Evolutionary conservation across 495 filamentous ascomycete genomes (phyloP).

Genomic region (Neurospora sp.): DNA sequence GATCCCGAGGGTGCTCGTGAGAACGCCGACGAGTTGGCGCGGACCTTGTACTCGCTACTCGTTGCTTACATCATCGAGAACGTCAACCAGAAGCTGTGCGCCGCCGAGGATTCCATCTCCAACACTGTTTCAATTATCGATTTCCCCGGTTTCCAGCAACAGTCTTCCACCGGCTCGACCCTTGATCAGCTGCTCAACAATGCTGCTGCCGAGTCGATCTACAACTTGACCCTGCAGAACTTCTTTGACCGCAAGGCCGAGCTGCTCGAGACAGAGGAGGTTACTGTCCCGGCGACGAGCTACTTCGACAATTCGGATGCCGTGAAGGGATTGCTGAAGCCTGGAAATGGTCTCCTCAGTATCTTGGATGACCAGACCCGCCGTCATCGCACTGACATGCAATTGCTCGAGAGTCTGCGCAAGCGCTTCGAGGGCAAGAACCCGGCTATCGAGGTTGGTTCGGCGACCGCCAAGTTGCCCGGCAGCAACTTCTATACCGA

Average conservation of each 20-base stretch:
- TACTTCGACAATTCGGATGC: conserved; percentile 97
- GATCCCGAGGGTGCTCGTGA: conserved; percentile 81
- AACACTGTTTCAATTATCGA: conserved; percentile 95
- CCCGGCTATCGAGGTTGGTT: conserved; percentile 70
- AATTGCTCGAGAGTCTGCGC: conserved; percentile 78
- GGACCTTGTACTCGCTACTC: conserved; percentile 90
- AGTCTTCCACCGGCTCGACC: conserved; percentile 67
- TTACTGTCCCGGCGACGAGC: conserved; percentile 77
- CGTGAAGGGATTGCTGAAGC: conserved; percentile 79
- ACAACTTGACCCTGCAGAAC: conserved; percentile 85
- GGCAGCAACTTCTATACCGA: conserved; percentile 77
- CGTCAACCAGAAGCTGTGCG: conserved; percentile 84
- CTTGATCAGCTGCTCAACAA: conserved; percentile 94
- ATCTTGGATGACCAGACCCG: conserved; percentile 93
- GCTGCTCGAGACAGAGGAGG: conserved; percentile 84
- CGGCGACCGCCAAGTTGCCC: conserved; percentile 54
- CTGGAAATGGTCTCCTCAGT: conserved; percentile 82
- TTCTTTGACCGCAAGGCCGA: conserved; percentile 94
- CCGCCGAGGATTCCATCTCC: conserved; percentile 73
- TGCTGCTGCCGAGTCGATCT: conserved; percentile 80
- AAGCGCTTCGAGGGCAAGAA: conserved; percentile 94
- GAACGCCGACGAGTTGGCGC: conserved; percentile 88
- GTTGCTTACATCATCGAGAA: conserved; percentile 88
- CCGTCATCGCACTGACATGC: conserved; percentile 76
- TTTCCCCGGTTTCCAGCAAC: conserved; percentile 89